These are phyloP conservation scores for Moricandia moricandioides DNA, from an alignment of 345 rosid species.

Conservation along the genomic window DNA sequence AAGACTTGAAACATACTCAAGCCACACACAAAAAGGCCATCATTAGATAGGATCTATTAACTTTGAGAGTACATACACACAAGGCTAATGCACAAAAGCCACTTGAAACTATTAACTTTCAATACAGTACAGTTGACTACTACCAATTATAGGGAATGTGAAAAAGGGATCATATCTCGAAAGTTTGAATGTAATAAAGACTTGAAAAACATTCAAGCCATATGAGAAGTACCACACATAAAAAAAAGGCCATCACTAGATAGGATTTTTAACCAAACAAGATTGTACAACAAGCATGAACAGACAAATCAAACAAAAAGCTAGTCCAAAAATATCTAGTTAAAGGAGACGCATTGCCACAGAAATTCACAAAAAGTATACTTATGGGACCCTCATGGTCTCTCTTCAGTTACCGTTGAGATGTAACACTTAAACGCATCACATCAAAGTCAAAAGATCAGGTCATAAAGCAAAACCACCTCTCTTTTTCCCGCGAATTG, in stretches of 20 bases:
- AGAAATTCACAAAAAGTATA: slow-evolving; percentile 10
- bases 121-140: no score
- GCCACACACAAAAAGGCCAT: no score
- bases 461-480: slow-evolving; percentile 4
- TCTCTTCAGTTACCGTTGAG: slow-evolving; percentile 15
- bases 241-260: neutral
- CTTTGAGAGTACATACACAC: neutral
- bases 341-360: slow-evolving; percentile 28
- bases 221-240: neutral
- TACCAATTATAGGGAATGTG: neutral
- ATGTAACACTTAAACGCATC: slow-evolving; percentile 20
- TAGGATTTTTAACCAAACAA: slow-evolving; percentile 11
- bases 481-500: neutral
- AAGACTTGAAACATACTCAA: no score
- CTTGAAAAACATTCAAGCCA: no score
- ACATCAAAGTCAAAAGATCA: slow-evolving; percentile 17
- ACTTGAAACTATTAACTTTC: no score
- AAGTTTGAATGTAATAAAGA: neutral
- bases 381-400: slow-evolving; percentile 35
- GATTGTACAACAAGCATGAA: neutral
- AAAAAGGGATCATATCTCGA: neutral
- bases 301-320: neutral
- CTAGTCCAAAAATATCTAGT: neutral
- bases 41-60: no score
- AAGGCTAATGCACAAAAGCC: neutral